A percentile compares a stretch with the other conserved stretches of the same genome.
Evolutionary conservation across 176 grass and related monocot species (phyloP).

Genomic region (Paspalum vaginatum): DNA sequence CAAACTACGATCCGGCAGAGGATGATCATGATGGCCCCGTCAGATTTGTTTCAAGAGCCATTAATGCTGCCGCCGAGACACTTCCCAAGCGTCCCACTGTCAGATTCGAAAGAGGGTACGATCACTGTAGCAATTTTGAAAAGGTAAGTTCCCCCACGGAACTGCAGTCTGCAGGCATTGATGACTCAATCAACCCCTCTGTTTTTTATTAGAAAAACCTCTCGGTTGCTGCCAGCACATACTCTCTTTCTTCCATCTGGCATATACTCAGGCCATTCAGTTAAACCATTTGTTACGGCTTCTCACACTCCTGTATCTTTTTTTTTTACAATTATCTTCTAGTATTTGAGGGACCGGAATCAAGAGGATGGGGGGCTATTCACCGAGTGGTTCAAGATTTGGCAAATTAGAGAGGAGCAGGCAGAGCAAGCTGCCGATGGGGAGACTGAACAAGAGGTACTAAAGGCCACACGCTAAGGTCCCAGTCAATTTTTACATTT

Average conservation of each 20-base stretch:
- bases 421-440: not conserved
- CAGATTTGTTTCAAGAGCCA: not conserved
- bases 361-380: not conserved
- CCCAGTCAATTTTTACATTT: not conserved
- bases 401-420: not conserved
- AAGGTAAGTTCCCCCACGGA: not conserved
- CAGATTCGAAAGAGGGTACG: not conserved
- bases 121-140: not conserved
- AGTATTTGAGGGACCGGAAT: not conserved
- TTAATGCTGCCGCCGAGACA: not conserved
- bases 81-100: conserved; percentile 8
- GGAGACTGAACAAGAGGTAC: not conserved
- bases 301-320: too few relatives aligned
- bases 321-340: not conserved
- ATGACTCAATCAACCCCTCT: not conserved
- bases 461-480: not conserved
- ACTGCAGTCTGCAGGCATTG: too few relatives aligned
- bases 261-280: not conserved
- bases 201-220: not conserved
- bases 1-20: not conserved
- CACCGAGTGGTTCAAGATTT: not conserved
- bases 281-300: not conserved
- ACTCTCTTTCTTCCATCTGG: not conserved
- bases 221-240: not conserved
- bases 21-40: not conserved